Percentiles rank a stretch among this genome's conserved stretches.
phyloP scores from a whole-genome alignment of 768 basidiomycete genomes.

The Trametopsis cervina region DNA sequence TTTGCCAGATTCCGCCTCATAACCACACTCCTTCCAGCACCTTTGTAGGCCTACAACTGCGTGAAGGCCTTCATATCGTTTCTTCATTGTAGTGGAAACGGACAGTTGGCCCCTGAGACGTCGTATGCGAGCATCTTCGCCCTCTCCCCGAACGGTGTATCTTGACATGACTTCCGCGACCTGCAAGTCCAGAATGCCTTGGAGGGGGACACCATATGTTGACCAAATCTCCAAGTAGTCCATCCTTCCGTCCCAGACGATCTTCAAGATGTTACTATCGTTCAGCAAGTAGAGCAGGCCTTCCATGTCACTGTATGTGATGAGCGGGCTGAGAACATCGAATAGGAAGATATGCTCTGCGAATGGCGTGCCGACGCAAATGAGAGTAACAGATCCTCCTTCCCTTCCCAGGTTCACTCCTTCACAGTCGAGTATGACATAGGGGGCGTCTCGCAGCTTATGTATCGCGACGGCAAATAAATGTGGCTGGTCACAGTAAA shows the following conservation, averaged over 20 bases:
- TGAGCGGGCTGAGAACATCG: constrained; percentile 28
- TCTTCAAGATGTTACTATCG: constrained; percentile 25
- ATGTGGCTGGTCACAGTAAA: constrained; percentile 11
- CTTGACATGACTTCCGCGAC: constrained; percentile 29
- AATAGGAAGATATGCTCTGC: constrained; percentile 32
- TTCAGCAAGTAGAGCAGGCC: constrained; percentile 25
- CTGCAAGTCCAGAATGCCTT: constrained; percentile 34
- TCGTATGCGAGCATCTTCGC: constrained; percentile 15
- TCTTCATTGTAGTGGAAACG: constrained; percentile 18
- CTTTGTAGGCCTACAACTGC: constrained; percentile 29
- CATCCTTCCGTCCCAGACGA: constrained; percentile 38
- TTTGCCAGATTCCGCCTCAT: constrained; percentile 23
- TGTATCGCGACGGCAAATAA: constrained; percentile 6
- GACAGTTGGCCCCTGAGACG: constrained; percentile 24
- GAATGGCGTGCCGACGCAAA: constrained; percentile 30
- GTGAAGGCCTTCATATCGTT: constrained; percentile 26
- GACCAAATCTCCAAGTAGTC: constrained; percentile 31
- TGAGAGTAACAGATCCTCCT: constrained; percentile 30
- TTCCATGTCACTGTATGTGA: constrained; percentile 16
- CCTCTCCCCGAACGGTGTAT: constrained; percentile 8
- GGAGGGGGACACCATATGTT: constrained; percentile 23
- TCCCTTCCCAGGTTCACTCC: constrained; percentile 30
- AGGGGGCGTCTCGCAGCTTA: constrained; percentile 7
- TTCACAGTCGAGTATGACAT: constrained; percentile 35
- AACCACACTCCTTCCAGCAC: constrained; percentile 22